These are phyloP conservation scores for Pisolithus sp. DNA, from an alignment of 768 basidiomycete genomes.

Conservation along the genomic window DNA sequence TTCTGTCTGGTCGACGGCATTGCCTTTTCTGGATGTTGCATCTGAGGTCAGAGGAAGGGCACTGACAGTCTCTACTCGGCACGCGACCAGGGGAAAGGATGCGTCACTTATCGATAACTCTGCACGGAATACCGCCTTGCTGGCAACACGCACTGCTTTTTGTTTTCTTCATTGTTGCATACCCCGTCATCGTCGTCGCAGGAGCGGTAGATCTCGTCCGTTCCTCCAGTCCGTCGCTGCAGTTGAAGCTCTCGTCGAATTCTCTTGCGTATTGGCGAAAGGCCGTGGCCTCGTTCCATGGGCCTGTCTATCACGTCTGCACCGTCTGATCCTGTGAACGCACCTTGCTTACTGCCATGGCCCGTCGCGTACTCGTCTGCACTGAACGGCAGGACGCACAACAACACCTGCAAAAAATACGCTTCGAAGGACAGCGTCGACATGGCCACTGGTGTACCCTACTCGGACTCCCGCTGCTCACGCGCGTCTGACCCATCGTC, in stretches of 20 bases:
- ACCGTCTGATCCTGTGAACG: slow-evolving; percentile 5
- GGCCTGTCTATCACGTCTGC: slow-evolving; percentile 17
- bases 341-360: slow-evolving; percentile 23
- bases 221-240: too few species aligned
- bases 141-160: too few species aligned
- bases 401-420: slow-evolving; percentile 75
- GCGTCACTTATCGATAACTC: too few species aligned
- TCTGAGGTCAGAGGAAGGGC: too few species aligned
- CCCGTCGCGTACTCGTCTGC: slow-evolving; percentile 50
- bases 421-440: slow-evolving; percentile 68
- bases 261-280: slow-evolving; percentile 65
- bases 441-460: slow-evolving; percentile 4
- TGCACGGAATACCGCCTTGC: too few species aligned
- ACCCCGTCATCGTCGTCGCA: too few species aligned
- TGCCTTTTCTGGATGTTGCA: too few species aligned
- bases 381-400: slow-evolving; percentile 63
- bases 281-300: slow-evolving; percentile 19
- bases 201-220: too few species aligned
- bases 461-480: slow-evolving; percentile 13
- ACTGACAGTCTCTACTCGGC: too few species aligned
- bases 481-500: slow-evolving; percentile 25
- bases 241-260: slow-evolving; percentile 81
- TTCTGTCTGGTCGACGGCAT: too few species aligned
- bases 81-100: too few species aligned
- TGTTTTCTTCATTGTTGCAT: too few species aligned